Evolutionary conservation across 106 monocot genomes (phyloP).

Genomic region (Dendrobium huoshanense): DNA sequence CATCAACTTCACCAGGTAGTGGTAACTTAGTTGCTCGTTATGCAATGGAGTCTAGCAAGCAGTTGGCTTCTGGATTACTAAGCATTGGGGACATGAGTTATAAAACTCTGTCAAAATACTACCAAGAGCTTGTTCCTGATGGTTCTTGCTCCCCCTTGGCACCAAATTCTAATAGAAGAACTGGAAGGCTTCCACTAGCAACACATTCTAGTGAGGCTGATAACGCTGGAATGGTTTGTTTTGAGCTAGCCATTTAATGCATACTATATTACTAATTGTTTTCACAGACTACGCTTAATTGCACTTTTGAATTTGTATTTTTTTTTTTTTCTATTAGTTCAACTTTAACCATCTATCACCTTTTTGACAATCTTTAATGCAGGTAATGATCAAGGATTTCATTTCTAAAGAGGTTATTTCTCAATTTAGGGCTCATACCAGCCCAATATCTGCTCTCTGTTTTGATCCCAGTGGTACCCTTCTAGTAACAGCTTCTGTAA

Average conservation of each 20-base stretch:
- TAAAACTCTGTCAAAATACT: conserved; percentile 86
- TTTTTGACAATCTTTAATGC: conserved; percentile 10
- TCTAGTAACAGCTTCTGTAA: conserved; percentile 85
- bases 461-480: conserved; percentile 96
- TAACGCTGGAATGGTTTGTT: conserved; percentile 89
- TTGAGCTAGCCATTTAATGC: neutral
- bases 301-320: neutral
- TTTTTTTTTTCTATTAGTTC: neutral
- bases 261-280: neutral
- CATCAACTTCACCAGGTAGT: conserved; percentile 85
- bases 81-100: conserved; percentile 92
- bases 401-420: conserved; percentile 73
- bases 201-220: conserved; percentile 67
- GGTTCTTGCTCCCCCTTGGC: conserved; percentile 65
- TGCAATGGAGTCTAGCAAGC: conserved; percentile 98
- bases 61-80: conserved; percentile 84
- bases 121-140: conserved; percentile 78
- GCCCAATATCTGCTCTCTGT: conserved; percentile 96
- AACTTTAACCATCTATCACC: neutral
- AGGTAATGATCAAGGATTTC: conserved; percentile 93
- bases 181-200: conserved; percentile 36
- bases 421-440: conserved; percentile 90
- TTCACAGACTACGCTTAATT: neutral
- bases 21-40: conserved; percentile 93
- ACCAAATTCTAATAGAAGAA: conserved; percentile 54